Evolutionary conservation across 169 alveolate species (phyloP), one percentile per base, ranked within the genome.

Genomic region (Plasmodium sp.): DNA sequence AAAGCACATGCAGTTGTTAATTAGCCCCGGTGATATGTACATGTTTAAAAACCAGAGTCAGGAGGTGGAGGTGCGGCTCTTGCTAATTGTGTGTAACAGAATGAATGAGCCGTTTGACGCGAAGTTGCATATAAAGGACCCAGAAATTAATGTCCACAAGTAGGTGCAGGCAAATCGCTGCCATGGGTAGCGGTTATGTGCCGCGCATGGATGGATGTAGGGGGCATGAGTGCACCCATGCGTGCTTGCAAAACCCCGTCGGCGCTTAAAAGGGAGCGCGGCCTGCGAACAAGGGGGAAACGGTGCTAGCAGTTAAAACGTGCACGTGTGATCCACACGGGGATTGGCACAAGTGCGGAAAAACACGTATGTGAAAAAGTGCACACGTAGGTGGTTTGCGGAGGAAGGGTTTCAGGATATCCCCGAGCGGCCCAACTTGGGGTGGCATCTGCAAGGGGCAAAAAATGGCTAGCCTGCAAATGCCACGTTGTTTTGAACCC

Each of bases 1-100:
- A 82, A 92, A 92, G 36, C 95, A 92, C 73, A 92, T 92, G 95
- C 95, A 92, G 48, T 83, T 92, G 81, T 72, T 92, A 92, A 92
- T 92, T 36, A 72, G 95, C 74, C 95, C 95, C 18, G 95, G 95
- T 51, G 95, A 92, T 92, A 92, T 83, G 80, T 92, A 92, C 72
- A 92, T 83, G 92, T 92, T 92, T 71, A 92, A 92, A 92, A 92
- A 92, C 72, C 84, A 92, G n/a, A 92, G 95, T 92, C 95, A 73
- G 67, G 95, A 92, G 67, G 71, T 82, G 22, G 95, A 82, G 77
- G 95, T 84, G 62, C 83, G 92, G 39, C 62, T 92, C 56, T 51
- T 92, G 33, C 82, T 92, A 72, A 92, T 92, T 34, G 92, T 83
- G 22, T 92, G 95, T 72, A 92, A 92, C 73, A 92, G 71, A 82